Percentiles rank a stretch among this genome's conserved stretches.
Evolutionary conservation across 192 early-diverging fungal genomes (phyloP).

Genomic region (Coemansia sp.): DNA sequence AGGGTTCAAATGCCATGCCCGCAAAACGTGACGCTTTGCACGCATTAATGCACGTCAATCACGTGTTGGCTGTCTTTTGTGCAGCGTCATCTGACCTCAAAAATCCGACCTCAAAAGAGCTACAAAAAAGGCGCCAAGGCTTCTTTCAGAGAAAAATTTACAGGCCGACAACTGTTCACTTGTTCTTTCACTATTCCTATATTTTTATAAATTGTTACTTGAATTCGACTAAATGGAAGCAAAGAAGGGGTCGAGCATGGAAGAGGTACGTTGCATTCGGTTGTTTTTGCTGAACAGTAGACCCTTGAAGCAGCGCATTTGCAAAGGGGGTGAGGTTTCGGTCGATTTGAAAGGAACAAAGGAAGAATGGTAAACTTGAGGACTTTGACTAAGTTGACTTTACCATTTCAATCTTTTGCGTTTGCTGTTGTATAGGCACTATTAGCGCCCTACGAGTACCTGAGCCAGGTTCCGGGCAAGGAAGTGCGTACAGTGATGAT

Average conservation of each 20-base stretch:
- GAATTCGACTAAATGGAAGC: background rate
- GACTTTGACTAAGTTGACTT: background rate
- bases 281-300: too few species aligned
- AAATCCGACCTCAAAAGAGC: too few species aligned
- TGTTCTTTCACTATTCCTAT: conserved; percentile 1
- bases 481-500: conserved; percentile 91
- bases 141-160: background rate
- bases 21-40: too few species aligned
- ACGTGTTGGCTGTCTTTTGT: too few species aligned
- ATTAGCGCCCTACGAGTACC: conserved; percentile 91
- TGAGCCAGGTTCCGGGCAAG: conserved; percentile 85
- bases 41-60: too few species aligned
- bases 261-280: conserved; percentile 37
- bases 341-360: background rate
- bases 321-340: background rate
- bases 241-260: conserved; percentile 20
- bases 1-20: too few species aligned
- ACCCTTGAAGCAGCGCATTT: background rate
- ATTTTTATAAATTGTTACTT: background rate
- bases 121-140: too few species aligned
- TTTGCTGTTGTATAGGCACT: conserved; percentile 74
- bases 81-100: too few species aligned
- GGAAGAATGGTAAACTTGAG: background rate
- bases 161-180: too few species aligned
- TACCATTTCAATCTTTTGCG: background rate